Evolutionary conservation across 495 filamentous ascomycete species (phyloP).

Genomic region (Margaritispora aquatica): DNA sequence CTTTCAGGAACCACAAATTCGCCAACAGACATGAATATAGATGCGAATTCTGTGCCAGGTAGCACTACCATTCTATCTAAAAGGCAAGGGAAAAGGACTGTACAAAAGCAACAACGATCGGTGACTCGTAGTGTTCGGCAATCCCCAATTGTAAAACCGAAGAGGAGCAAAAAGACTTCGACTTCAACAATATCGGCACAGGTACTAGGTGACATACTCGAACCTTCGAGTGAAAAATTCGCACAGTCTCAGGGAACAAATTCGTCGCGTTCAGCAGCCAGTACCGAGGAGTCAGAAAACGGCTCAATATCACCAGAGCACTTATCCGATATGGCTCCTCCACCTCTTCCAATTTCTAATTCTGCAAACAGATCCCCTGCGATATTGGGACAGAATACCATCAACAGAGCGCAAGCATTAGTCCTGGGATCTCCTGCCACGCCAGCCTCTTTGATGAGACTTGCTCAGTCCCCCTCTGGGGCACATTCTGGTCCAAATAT

Average conservation of each 20-base stretch:
- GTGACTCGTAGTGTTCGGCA: constrained; percentile 47
- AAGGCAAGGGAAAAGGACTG: constrained; percentile 29
- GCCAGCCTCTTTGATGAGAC: constrained; percentile 74
- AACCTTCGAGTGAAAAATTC: constrained; percentile 12
- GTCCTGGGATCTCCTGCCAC: constrained; percentile 54
- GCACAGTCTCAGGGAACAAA: constrained; percentile 12
- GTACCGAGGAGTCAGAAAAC: constrained; percentile 29
- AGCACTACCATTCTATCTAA: constrained; percentile 27
- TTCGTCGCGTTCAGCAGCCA: constrained; percentile 24
- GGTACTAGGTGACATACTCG: constrained; percentile 44
- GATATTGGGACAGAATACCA: constrained; percentile 20
- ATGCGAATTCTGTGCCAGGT: constrained; percentile 33
- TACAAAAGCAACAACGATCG: constrained; percentile 12
- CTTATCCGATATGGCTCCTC: constrained; percentile 51
- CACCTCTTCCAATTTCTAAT: constrained; percentile 42
- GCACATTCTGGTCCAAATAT: constrained; percentile 3
- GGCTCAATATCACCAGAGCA: constrained; percentile 50
- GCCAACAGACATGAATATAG: constrained; percentile 38
- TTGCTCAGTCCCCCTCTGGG: constrained; percentile 14
- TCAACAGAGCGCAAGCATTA: constrained; percentile 1
- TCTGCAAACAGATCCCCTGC: constrained; percentile 43
- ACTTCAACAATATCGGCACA: constrained; percentile 51
- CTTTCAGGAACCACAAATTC: constrained; percentile 39
- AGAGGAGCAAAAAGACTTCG: constrained; percentile 36
- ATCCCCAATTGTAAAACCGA: constrained; percentile 80